A percentile compares a stretch with the other conserved stretches of the same genome.
phyloP scores from a whole-genome alignment of 2,329 filamentous ascomycete genomes.

The Fusarium pseudograminearum region DNA sequence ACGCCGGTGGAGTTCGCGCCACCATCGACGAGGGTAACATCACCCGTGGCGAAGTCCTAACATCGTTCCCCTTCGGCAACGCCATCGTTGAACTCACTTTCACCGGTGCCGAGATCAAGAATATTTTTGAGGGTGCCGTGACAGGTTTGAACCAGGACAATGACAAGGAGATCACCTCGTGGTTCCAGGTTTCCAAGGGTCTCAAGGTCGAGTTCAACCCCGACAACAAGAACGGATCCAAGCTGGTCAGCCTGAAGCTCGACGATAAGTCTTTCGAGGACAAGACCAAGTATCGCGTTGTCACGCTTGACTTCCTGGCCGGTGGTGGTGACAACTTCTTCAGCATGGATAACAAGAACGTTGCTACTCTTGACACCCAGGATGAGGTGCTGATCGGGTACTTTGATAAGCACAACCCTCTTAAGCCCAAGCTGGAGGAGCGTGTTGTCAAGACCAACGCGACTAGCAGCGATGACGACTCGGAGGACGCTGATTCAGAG shows the following conservation, averaged over 20 bases:
- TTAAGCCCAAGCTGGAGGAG: constrained; percentile 62
- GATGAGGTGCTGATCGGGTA: constrained; percentile 67
- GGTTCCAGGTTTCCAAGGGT: constrained; percentile 70
- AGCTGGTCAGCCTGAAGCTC: constrained; percentile 66
- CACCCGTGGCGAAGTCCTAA: constrained; percentile 72
- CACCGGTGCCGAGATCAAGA: constrained; percentile 66
- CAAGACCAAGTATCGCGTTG: constrained; percentile 63
- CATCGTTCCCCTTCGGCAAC: constrained; percentile 75
- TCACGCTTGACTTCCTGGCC: constrained; percentile 73
- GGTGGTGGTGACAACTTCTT: constrained; percentile 74
- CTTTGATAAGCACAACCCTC: constrained; percentile 60
- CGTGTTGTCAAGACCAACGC: constrained; percentile 47
- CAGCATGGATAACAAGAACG: constrained; percentile 49
- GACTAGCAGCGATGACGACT: constrained; percentile 18
- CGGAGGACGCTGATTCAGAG: constrained; percentile 20
- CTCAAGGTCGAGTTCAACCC: constrained; percentile 70
- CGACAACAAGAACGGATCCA: constrained; percentile 59
- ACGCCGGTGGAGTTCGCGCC: constrained; percentile 73
- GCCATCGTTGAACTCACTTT: constrained; percentile 69
- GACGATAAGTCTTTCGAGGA: constrained; percentile 61
- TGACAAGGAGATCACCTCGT: constrained; percentile 64
- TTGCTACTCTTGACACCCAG: constrained; percentile 63
- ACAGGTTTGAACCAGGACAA: constrained; percentile 67
- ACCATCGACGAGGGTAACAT: constrained; percentile 71
- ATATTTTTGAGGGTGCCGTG: constrained; percentile 70